These are phyloP conservation scores for Ogataea dorogensis DNA, from an alignment of 805 yeast species.

Conservation along the genomic window DNA sequence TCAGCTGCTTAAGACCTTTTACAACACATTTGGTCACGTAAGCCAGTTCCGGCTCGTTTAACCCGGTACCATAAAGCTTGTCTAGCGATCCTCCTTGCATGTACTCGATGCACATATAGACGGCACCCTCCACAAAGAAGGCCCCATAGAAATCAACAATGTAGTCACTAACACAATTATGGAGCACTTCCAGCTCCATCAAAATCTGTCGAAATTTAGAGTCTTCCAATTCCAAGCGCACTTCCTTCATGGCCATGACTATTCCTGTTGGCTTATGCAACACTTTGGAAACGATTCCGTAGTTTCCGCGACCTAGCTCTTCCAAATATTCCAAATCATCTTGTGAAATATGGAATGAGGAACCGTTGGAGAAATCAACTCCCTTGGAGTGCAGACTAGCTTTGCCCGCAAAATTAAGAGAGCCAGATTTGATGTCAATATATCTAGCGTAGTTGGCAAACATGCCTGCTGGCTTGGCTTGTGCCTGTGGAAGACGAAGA, in stretches of 20 bases:
- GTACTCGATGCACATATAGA: constrained; percentile 95
- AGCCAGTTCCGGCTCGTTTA: constrained; percentile 78
- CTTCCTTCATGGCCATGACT: constrained; percentile 97
- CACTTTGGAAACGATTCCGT: constrained; percentile 93
- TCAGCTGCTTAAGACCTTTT: constrained; percentile 75
- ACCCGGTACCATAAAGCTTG: constrained; percentile 71
- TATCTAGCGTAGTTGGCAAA: constrained; percentile 86
- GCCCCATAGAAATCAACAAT: constrained; percentile 98
- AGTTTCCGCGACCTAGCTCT: constrained; percentile 93
- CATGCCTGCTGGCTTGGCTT: constrained; percentile 49
- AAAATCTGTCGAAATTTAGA: constrained; percentile 89
- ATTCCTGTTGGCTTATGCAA: constrained; percentile 90
- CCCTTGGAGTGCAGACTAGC: constrained; percentile 91
- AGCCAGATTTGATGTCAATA: constrained; percentile 88
- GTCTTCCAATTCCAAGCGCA: constrained; percentile 88
- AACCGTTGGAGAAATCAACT: constrained; percentile 84
- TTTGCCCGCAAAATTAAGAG: constrained; percentile 88
- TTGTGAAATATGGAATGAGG: constrained; percentile 79
- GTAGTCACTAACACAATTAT: constrained; percentile 84
- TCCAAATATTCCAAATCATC: constrained; percentile 81
- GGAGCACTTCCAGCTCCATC: constrained; percentile 94
- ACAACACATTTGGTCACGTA: constrained; percentile 78
- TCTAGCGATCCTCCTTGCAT: constrained; percentile 97
- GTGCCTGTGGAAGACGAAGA: constrained; percentile 26
- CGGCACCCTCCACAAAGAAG: constrained; percentile 95